Conservation (phyloP, 2,329 filamentous ascomycete genomes). For the Basipetospora chlamydospora region DNA sequence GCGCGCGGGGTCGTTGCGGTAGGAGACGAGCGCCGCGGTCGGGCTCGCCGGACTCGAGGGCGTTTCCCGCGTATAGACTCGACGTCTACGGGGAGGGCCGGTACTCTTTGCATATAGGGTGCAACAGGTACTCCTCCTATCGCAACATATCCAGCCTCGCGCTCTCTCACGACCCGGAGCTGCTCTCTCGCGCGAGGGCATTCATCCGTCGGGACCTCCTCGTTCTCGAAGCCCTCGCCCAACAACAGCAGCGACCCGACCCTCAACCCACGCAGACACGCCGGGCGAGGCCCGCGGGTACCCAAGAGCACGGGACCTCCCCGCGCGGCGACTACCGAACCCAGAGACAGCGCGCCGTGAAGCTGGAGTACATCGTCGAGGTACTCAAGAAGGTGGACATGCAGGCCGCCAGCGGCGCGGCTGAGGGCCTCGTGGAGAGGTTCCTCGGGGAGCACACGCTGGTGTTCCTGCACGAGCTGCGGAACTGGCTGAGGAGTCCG, state of each 20-base stretch:
- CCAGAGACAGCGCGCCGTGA: slow-evolving; percentile 33
- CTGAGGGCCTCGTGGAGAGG: slow-evolving; percentile 64
- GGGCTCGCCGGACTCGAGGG: background rate
- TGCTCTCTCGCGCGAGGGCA: slow-evolving; percentile 61
- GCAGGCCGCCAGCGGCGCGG: slow-evolving; percentile 62
- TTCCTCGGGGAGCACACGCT: slow-evolving; percentile 64
- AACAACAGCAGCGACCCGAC: background rate
- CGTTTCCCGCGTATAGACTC: slow-evolving; percentile 32
- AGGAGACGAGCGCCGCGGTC: slow-evolving; percentile 9
- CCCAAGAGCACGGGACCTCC: no score
- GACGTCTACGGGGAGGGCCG: slow-evolving; percentile 58
- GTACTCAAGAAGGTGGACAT: slow-evolving; percentile 73
- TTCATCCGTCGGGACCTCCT: slow-evolving; percentile 76
- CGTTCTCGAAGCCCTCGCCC: slow-evolving; percentile 40
- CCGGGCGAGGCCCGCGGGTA: background rate
- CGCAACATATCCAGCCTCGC: slow-evolving; percentile 46
- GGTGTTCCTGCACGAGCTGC: slow-evolving; percentile 73
- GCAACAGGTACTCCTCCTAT: slow-evolving; percentile 65
- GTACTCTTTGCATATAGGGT: slow-evolving; percentile 70
- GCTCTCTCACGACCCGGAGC: slow-evolving; percentile 48
- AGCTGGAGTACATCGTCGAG: slow-evolving; percentile 73
- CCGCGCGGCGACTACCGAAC: background rate
- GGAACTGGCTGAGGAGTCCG: slow-evolving; percentile 71
- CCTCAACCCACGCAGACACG: background rate
- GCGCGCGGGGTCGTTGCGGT: no score